phyloP scores from a whole-genome alignment of 2,329 filamentous ascomycete genomes.

The Cladophialophora psammophila region DNA sequence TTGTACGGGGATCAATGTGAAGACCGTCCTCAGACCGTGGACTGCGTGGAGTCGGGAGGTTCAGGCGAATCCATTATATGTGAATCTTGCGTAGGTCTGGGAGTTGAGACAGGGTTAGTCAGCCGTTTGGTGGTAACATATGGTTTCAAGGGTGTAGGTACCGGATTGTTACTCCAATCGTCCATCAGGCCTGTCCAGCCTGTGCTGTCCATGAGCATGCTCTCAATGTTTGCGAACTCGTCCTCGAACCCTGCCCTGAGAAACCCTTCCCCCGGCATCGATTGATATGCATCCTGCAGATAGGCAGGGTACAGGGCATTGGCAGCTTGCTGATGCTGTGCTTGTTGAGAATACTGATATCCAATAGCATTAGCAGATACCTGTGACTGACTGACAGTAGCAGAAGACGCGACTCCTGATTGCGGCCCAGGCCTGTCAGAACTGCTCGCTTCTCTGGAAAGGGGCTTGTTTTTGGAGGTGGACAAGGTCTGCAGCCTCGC shows the following conservation, averaged over 20 bases:
- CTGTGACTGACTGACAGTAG: not conserved
- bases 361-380: not conserved
- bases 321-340: not conserved
- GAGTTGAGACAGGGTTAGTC: not conserved
- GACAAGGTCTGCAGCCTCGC: constrained; percentile 6
- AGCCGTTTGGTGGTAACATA: not conserved
- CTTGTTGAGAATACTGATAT: not conserved
- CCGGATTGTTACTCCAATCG: constrained; percentile 16
- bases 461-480: not conserved
- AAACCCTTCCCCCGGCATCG: constrained; percentile 3
- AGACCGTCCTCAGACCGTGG: constrained; percentile 1
- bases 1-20: not conserved
- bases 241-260: constrained; percentile 12
- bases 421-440: not conserved
- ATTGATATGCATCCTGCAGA: not conserved
- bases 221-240: constrained; percentile 14
- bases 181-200: constrained; percentile 18
- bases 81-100: constrained; percentile 18
- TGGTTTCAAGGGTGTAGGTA: not conserved
- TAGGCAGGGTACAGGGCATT: not conserved
- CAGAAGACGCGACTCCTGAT: not conserved
- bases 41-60: not conserved
- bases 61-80: constrained; percentile 16
- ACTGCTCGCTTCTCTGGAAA: not conserved
- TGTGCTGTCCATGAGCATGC: constrained; percentile 17